phyloP scores from a whole-genome alignment of 2,329 filamentous ascomycete species.

The Grosmannia penicillata region DNA sequence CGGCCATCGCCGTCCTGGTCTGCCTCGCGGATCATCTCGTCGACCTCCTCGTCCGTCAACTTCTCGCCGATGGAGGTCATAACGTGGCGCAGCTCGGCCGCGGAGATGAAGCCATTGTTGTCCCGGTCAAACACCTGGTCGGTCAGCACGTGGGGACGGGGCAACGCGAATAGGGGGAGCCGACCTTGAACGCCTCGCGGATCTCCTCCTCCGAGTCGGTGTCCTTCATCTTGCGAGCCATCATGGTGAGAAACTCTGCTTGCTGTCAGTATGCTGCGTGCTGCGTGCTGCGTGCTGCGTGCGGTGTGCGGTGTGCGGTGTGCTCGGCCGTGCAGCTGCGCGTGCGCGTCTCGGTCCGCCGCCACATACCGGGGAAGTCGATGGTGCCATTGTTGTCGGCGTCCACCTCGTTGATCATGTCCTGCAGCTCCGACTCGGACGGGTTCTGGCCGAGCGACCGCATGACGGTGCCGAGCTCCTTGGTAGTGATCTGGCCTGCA shows the following conservation, averaged over 20 bases:
- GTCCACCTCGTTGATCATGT: conserved; percentile 91
- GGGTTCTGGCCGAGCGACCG: conserved; percentile 81
- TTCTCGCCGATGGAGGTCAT: conserved; percentile 91
- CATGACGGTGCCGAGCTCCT: conserved; percentile 84
- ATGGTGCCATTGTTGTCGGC: conserved; percentile 89
- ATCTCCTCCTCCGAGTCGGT: conserved; percentile 87
- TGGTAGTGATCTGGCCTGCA: conserved; percentile 78
- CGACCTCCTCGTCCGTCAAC: conserved; percentile 78
- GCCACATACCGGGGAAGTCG: conserved; percentile 64
- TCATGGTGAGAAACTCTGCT: conserved; percentile 80
- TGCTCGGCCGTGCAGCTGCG: too few species aligned
- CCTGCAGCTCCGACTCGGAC: conserved; percentile 77
- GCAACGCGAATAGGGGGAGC: too few species aligned
- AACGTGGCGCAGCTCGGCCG: conserved; percentile 74
- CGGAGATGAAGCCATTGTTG: conserved; percentile 85
- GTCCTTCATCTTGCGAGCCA: conserved; percentile 90
- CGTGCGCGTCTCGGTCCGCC: too few species aligned
- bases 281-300: neutral
- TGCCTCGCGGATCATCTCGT: conserved; percentile 86
- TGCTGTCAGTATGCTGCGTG: neutral
- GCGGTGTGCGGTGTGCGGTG: neutral
- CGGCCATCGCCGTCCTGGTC: conserved; percentile 81
- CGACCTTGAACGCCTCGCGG: conserved; percentile 80
- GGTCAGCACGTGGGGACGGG: neutral
- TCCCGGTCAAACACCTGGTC: conserved; percentile 65